A percentile compares a stretch with the other conserved stretches of the same genome.
Evolutionary conservation across 2,329 filamentous ascomycete genomes (phyloP).

Genomic region (Dendryphion nanum): DNA sequence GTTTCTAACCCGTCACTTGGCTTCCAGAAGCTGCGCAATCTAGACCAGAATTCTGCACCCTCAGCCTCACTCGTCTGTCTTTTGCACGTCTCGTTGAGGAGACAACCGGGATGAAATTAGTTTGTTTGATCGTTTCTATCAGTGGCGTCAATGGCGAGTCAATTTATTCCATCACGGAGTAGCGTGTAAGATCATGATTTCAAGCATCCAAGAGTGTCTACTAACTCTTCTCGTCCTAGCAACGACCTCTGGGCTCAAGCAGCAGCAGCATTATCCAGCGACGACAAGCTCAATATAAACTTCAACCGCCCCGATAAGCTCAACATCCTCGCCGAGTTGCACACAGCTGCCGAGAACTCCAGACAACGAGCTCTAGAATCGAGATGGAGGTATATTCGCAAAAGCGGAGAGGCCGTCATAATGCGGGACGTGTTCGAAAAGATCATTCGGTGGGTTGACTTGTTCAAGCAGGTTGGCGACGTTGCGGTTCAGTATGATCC

Average conservation of each 20-base stretch:
- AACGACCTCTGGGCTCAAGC: neutral
- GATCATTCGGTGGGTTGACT: conserved; percentile 22
- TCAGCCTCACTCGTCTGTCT: no score
- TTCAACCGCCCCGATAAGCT: neutral
- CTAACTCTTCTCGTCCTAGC: neutral
- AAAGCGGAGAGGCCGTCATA: conserved; percentile 12
- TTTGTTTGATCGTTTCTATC: no score
- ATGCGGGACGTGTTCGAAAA: conserved; percentile 30
- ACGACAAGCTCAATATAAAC: neutral
- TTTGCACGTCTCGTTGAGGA: no score
- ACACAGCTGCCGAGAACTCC: neutral
- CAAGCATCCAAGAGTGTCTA: neutral
- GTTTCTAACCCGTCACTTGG: no score
- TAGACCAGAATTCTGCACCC: no score
- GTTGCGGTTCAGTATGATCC: conserved; percentile 31
- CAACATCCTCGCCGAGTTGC: neutral
- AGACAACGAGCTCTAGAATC: neutral
- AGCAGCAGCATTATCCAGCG: neutral
- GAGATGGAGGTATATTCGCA: conserved; percentile 1
- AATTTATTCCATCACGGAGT: no score
- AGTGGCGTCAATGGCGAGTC: no score
- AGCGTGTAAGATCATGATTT: neutral
- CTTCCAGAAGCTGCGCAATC: no score
- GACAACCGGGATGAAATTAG: no score
- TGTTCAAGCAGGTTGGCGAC: conserved; percentile 32